Base-by-base conservation (phyloP, 176 grass and related monocot species). In the Phoenix dactylifera region DNA sequence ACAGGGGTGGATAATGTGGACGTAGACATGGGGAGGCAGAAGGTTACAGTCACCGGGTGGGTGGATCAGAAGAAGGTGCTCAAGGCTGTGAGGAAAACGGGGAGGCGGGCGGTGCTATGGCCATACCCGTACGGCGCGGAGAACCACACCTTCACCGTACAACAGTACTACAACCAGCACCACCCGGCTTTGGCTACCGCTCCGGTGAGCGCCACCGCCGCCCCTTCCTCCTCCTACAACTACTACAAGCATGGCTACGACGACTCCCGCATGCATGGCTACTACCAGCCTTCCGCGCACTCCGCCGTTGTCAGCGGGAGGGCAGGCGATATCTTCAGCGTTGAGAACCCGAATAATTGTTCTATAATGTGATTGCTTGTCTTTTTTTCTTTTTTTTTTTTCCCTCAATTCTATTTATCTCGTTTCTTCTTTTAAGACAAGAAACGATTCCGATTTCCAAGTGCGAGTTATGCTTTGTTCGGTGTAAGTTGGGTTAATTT, bases 191-290 rank as follows among this genome's bases (percentile, higher is more conserved):
- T 51, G 15, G 29, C 68, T 44, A 44, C 35, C 7, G 35, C 9
- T 9, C 35, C 35, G 10, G 35, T 44, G 35, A 44, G 9, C 35
- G 10, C 12, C 35, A 44, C 12, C 63, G 74, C 23, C 73, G 52
- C 24, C 5, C 57, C 54, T 24, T 67, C 29, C 62, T 67, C 49
- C 74, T 87, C 83, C 1, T 96, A 96, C 80, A 96, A 96, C 58
- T 96, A 96, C 51, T 65, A 57, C 39, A 82, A 77, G 15, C 91
- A 96, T 49, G 86, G 91, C 5, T 96, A 90, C 52, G 74, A 69
- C 9, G 68, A 76, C 71, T 61, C 79, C 1, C 66, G 73, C 7
- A 56, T 85, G 7, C 70, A 90, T 20, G 83, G 86, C 10, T 68
- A 79, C 71, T 52, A 77, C 64, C 23, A 69, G 0, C 25, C 53